Percentiles rank a stretch among this genome's conserved stretches.
These are phyloP conservation scores for Trichophyton verrucosum DNA, from an alignment of 2,329 filamentous ascomycete species.

Conservation along the genomic window DNA sequence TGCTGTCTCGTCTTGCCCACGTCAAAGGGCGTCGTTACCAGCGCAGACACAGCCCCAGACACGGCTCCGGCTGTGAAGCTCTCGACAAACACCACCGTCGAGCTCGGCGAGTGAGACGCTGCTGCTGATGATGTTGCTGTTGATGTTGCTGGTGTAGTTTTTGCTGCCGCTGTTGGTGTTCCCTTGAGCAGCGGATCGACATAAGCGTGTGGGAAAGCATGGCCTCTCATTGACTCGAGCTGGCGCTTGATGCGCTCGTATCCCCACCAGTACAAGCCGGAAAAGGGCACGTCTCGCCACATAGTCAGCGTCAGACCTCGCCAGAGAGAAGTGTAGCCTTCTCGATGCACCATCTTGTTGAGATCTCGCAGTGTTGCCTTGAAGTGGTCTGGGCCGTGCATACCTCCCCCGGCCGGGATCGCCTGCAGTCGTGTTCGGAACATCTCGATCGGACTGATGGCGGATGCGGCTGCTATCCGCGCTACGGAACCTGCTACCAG, in stretches of 20 bases:
- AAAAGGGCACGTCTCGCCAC: slow-evolving; percentile 96
- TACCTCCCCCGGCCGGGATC: slow-evolving; percentile 35
- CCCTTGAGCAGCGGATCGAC: neutral
- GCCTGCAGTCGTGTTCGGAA: slow-evolving; percentile 88
- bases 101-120: slow-evolving; percentile 44
- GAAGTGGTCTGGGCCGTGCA: slow-evolving; percentile 52
- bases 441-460: slow-evolving; percentile 84
- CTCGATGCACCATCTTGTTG: slow-evolving; percentile 60
- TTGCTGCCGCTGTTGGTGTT: neutral
- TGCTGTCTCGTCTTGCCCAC: slow-evolving; percentile 95
- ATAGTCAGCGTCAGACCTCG: slow-evolving; percentile 78
- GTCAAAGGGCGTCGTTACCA: slow-evolving; percentile 89
- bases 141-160: too few species aligned
- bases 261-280: slow-evolving; percentile 94
- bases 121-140: too few species aligned
- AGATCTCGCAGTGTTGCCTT: slow-evolving; percentile 65
- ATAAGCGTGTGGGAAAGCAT: slow-evolving; percentile 23
- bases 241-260: slow-evolving; percentile 71
- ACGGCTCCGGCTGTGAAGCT: slow-evolving; percentile 76
- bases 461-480: slow-evolving; percentile 65
- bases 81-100: slow-evolving; percentile 67
- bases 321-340: slow-evolving; percentile 79
- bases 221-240: slow-evolving; percentile 54
- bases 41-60: slow-evolving; percentile 72
- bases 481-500: slow-evolving; percentile 68